phyloP scores from a whole-genome alignment of 1,284 basidiomycete genomes.

The Pseudozyma pruni region DNA sequence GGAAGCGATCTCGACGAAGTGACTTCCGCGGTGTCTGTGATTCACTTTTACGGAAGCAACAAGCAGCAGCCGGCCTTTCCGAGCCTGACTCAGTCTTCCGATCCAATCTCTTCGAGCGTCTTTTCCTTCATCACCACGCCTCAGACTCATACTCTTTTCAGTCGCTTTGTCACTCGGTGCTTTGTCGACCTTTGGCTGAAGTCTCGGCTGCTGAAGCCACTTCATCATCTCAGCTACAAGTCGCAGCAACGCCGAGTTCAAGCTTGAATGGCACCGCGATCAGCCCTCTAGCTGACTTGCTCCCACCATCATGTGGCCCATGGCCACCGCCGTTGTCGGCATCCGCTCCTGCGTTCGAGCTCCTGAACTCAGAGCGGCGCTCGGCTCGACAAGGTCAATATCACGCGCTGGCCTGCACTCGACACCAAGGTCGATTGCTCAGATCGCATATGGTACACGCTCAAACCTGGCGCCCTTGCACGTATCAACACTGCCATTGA shows the following conservation, averaged over 20 bases:
- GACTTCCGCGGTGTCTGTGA: slow-evolving; percentile 4
- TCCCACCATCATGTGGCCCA: slow-evolving; percentile 26
- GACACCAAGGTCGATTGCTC: background rate
- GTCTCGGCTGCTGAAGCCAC: too few relatives aligned
- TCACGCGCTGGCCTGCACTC: slow-evolving; percentile 3
- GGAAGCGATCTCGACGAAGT: background rate
- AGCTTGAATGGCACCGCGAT: slow-evolving; percentile 7
- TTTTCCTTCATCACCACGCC: background rate
- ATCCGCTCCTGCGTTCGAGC: slow-evolving; percentile 26
- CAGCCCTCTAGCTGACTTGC: background rate
- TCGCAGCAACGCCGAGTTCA: background rate
- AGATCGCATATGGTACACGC: background rate
- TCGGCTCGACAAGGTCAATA: slow-evolving; percentile 18
- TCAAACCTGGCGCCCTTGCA: background rate
- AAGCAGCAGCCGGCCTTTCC: background rate
- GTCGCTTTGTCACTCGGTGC: too few relatives aligned
- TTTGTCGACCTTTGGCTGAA: slow-evolving; percentile 7
- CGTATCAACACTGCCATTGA: background rate
- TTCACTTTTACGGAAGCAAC: slow-evolving; percentile 11
- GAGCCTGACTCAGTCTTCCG: background rate
- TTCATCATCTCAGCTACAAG: too few relatives aligned
- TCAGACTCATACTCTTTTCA: too few relatives aligned
- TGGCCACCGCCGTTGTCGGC: slow-evolving; percentile 32
- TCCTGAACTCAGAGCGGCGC: slow-evolving; percentile 8
- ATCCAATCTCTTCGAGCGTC: background rate